Evolutionary conservation across 768 basidiomycete genomes (phyloP), one percentile per base, ranked within the genome.

Genomic region (Mycena indigotica): DNA sequence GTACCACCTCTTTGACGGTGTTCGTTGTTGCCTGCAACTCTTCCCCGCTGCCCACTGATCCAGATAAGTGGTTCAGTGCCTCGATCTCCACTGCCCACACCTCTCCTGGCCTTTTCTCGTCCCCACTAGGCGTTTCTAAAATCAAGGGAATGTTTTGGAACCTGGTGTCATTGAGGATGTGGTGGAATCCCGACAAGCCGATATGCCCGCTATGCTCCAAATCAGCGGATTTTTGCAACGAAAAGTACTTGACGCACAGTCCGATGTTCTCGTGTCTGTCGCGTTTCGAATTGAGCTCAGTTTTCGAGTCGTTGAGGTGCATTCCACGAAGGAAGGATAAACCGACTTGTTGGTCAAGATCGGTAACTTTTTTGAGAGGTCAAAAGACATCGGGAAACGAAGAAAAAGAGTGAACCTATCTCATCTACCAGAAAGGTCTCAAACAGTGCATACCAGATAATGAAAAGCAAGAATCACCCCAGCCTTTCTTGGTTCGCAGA

Each of bases 221-320:
- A 32, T 4, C 15, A 39, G 5, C 28, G 40, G 2, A 38, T 1
- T 19, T 35, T n/a, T n/a, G n/a, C n/a, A 30, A 16, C 28, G 17
- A 48, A 38, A 38, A 39, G 30, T 17, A 53, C 32, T 1, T 38
- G 4, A 79, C 88, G 60, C 66, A 91, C 88, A 90, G 69, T 21
- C 93, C 93, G 32, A 95, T 86, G 60, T 92, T 94, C 69, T 93
- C 86, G 63, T 95, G 93, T 35, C 90, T 73, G 65, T 95, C 93
- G 62, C 84, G 86, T 63, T 81, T 86, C 13, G 87, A 86, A 3
- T 77, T 81, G 13, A 84, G 75, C 1, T 73, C 75, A 8, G 80
- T 81, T 69, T 91, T 91, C 13, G 89, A 89, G 68, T 94, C 93
- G 67, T 95, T 95, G 44, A 94, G 67, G 65, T 95, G 93, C 82